Evolutionary conservation across 116 monocot species (phyloP), one percentile per base, ranked within the genome.

Genomic region (Papilionanthe hybrid): DNA sequence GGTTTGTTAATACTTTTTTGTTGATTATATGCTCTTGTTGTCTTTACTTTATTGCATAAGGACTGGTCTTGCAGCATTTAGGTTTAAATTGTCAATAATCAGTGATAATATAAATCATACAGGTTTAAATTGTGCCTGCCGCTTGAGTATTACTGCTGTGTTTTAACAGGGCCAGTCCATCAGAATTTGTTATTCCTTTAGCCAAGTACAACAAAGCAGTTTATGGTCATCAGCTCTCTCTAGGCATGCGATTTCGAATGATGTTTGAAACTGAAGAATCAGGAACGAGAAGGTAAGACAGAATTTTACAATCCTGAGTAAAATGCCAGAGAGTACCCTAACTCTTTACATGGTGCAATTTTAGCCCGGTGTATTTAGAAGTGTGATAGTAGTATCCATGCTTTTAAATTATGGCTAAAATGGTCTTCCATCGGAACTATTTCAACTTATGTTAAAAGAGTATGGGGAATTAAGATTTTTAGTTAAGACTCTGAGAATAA

Each of bases 191-290:
- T 23, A 83, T 93, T 83, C 91, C 93, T 56, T 76, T 93, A 55
- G 91, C 89, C 71, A 93, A 91, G 83, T 93, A 91, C 82, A 86
- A 91, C 78, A 89, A 87, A 58, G 87, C 91, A 80, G 79, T 93
- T 10, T 93, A 89, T 76, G 68, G 88, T 69, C 86, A 87, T 41
- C 89, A 89, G 76, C 77, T 93, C 77, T 89, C 93, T 23, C 72
- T 89, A 30, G 93, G 93, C 53, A 93, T 93, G 93, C 91, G 93
- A 9, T 93, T 93, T 66, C 82, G 93, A 15, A 91, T 93, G 93
- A 83, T 88, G 88, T 93, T 93, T 72, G 93, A 93, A 84, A 93
- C 93, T 30, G 93, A 93, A 82, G 93, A 93, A 77, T 89, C 89
- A 68, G 91, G 93, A 80, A 91, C 91, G 29, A 84, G 93, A 82